Conservation (phyloP, 2,329 filamentous ascomycete genomes). For the Clonostachys rosea region DNA sequence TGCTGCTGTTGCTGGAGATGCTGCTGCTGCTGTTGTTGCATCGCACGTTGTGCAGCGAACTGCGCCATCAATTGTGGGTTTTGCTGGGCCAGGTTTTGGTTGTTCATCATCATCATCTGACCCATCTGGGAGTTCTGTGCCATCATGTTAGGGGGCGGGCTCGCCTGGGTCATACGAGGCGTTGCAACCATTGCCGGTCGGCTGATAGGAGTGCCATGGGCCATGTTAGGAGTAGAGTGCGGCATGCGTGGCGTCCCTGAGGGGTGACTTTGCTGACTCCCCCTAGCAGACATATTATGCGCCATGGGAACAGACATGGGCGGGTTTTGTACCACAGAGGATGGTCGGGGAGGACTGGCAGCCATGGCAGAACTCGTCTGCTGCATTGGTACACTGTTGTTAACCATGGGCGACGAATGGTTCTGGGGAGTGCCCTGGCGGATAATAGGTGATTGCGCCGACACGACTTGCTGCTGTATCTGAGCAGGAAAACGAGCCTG, state of each 20-base stretch:
- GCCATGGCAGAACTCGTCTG: conserved; percentile 64
- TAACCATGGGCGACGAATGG: conserved; percentile 62
- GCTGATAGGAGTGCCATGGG: conserved; percentile 54
- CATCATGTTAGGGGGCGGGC: conserved; percentile 57
- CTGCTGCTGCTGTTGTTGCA: conserved; percentile 32
- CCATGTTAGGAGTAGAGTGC: conserved; percentile 55
- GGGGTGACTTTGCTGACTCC: conserved; percentile 63
- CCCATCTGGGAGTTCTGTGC: conserved; percentile 51
- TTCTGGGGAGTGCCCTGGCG: conserved; percentile 61
- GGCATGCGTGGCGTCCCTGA: conserved; percentile 60
- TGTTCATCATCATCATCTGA: conserved; percentile 47
- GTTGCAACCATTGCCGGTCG: conserved; percentile 48
- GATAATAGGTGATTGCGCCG: conserved; percentile 63
- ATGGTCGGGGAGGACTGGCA: conserved; percentile 60
- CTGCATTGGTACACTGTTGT: conserved; percentile 53
- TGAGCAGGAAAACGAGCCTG: conserved; percentile 46
- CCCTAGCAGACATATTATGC: conserved; percentile 58
- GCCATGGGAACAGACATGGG: conserved; percentile 57
- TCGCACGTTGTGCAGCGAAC: conserved; percentile 24
- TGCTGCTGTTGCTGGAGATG: conserved; percentile 32
- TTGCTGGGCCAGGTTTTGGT: conserved; percentile 44
- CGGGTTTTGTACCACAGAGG: conserved; percentile 59
- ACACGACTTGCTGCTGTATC: conserved; percentile 47
- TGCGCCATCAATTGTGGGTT: conserved; percentile 16
- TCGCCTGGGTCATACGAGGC: conserved; percentile 59